Conservation (phyloP, 305 asterid genomes). For the Euphrasia arctica region DNA sequence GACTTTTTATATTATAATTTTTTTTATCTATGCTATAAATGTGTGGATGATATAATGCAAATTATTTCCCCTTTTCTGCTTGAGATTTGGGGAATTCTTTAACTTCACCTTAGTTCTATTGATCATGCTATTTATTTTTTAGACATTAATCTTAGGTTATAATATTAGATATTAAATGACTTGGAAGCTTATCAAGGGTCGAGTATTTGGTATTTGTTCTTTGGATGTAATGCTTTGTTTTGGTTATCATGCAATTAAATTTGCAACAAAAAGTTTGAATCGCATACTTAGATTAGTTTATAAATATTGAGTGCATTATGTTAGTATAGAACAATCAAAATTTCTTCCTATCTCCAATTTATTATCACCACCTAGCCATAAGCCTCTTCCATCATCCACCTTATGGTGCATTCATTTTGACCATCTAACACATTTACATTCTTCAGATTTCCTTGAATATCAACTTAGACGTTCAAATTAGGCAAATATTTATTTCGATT, state of each 20-base stretch:
- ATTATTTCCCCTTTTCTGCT: neutral
- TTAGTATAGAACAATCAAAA: neutral
- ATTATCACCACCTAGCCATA: neutral
- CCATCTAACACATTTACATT: slow-evolving; percentile 3
- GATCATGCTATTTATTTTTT: neutral
- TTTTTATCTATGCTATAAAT: neutral
- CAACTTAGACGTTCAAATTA: neutral
- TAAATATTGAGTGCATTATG: neutral
- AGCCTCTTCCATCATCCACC: neutral
- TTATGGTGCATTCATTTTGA: neutral
- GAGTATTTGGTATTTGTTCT: neutral
- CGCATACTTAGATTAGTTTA: neutral
- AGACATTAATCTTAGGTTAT: neutral
- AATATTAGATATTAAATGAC: neutral
- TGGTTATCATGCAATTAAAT: neutral
- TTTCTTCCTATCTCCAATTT: neutral
- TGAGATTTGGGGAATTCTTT: neutral
- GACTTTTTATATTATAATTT: neutral
- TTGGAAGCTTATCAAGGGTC: neutral
- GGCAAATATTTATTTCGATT: neutral
- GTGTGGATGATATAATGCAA: neutral
- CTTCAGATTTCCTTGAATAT: neutral
- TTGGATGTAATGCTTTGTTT: neutral
- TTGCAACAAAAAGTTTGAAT: neutral
- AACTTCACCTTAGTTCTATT: too few relatives aligned